Evolutionary conservation across 306 rosid genomes (phyloP), one percentile per base, ranked within the genome.

Genomic region (Cicer arietinum): DNA sequence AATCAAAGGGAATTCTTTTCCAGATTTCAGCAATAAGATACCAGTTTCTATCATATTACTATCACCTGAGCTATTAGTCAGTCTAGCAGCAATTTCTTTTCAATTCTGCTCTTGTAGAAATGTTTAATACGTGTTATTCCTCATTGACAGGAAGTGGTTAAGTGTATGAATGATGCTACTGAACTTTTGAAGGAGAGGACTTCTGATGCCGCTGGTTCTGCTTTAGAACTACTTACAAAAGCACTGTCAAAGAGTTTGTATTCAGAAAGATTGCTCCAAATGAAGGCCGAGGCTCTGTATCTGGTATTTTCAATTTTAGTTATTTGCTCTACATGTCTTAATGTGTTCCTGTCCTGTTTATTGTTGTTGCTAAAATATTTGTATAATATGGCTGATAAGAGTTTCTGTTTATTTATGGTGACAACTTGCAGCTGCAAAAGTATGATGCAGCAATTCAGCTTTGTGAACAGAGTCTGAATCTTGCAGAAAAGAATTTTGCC

Each of bases 261-360:
- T 86, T 91, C 97, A 7, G 98, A 94, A 83, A 89, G 81, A 53
- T 86, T 94, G 87, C 92, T 91, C 69, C 88, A 89, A 88, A 86
- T 90, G 92, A 94, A 94, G 83, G 97, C 90, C 18, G 96, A 92
- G 86, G 93, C 96, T 73, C 82, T 91, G n/a, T 78, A 70, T 84
- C 61, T 86, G 93, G 97, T 94, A 59, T 50, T 87, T 77, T 63
- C 60, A 37, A 42, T 76, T 54, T 73, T 77, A 46, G 40, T 68
- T 81, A 47, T 68, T 69, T 82, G 61, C 20, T 50, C 17, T 7
- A 8, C 64, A 41, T 65, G 30, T 79, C 78, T 45, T 71, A 73
- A 45, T 74, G 53, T 43, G 43, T 68, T 74, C 39, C 39, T 64
- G 2, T 39, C 72, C 14, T 42, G 37, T 1, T 41, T 16, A 22